Evolutionary conservation across 371 early-diverging fungal species (phyloP).

Genomic region (Haplosporangium sp.): DNA sequence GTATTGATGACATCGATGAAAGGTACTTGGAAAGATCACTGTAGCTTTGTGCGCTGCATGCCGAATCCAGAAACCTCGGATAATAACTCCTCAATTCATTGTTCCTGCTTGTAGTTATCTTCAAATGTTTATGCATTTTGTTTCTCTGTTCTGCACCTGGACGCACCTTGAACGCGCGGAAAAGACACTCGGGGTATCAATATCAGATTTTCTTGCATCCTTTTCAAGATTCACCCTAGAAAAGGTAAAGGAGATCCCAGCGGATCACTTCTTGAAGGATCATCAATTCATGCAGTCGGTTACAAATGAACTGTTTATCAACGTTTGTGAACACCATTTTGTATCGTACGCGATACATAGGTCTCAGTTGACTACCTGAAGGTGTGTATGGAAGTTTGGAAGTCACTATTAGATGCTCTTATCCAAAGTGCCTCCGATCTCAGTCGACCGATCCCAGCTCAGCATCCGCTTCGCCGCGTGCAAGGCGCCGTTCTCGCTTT

Average conservation of each 20-base stretch:
- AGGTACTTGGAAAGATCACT: slow-evolving; percentile 12
- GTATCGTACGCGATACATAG: slow-evolving; percentile 6
- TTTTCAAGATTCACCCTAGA: slow-evolving; percentile 51
- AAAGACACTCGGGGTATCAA: slow-evolving; percentile 32
- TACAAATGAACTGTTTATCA: not conserved
- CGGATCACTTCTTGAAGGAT: no score
- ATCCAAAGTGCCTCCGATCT: slow-evolving; percentile 26
- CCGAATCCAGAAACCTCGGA: no score
- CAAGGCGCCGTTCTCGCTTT: slow-evolving; percentile 38
- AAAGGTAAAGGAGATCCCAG: slow-evolving; percentile 20
- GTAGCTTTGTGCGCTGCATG: not conserved
- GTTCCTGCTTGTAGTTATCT: slow-evolving; percentile 26
- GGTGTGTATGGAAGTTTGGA: slow-evolving; percentile 49
- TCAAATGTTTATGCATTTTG: slow-evolving; percentile 54
- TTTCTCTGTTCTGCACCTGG: slow-evolving; percentile 45
- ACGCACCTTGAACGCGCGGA: slow-evolving; percentile 48
- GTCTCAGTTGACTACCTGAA: slow-evolving; percentile 48
- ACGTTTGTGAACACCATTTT: no score
- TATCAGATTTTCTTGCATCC: slow-evolving; percentile 38
- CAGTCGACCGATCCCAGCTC: slow-evolving; percentile 33
- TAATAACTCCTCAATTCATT: no score
- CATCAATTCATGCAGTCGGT: no score
- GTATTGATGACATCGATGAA: slow-evolving; percentile 52
- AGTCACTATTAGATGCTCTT: slow-evolving; percentile 32
- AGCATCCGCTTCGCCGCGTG: slow-evolving; percentile 34